Conservation (phyloP, 441 rosid species). For the Biscutella laevigata region DNA sequence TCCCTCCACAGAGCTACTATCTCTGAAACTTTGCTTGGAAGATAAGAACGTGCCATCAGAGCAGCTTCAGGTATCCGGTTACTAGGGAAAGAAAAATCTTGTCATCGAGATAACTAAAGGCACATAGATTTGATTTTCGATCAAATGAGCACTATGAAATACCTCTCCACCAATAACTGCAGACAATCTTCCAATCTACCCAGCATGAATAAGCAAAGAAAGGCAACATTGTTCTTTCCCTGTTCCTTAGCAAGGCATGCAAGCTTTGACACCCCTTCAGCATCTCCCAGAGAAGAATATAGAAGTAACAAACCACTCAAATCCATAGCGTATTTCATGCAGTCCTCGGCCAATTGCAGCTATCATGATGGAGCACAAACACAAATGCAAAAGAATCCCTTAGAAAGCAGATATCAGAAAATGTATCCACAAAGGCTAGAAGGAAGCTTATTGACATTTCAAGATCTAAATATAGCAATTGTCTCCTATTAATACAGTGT, state of each 20-base stretch:
- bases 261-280: constrained; percentile 78
- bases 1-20: constrained; percentile 93
- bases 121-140: neutral
- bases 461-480: neutral
- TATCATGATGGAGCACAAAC: constrained; percentile 7
- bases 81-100: neutral
- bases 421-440: neutral
- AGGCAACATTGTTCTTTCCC: constrained; percentile 88
- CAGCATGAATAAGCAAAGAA: constrained; percentile 80
- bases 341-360: constrained; percentile 94
- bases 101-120: neutral
- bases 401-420: neutral
- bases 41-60: constrained; percentile 50
- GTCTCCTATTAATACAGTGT: neutral
- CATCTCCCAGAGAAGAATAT: constrained; percentile 92
- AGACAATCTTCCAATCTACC: constrained; percentile 94
- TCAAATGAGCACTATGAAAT: constrained; percentile 19
- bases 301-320: constrained; percentile 86
- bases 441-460: constrained; percentile 3
- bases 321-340: constrained; percentile 85
- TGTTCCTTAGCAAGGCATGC: constrained; percentile 85
- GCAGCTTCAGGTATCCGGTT: constrained; percentile 99
- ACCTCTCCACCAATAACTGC: constrained; percentile 88
- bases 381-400: constrained; percentile 12
- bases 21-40: constrained; percentile 93